Conservation (phyloP, 495 filamentous ascomycete genomes). For the Astrocystis sublimbata region DNA sequence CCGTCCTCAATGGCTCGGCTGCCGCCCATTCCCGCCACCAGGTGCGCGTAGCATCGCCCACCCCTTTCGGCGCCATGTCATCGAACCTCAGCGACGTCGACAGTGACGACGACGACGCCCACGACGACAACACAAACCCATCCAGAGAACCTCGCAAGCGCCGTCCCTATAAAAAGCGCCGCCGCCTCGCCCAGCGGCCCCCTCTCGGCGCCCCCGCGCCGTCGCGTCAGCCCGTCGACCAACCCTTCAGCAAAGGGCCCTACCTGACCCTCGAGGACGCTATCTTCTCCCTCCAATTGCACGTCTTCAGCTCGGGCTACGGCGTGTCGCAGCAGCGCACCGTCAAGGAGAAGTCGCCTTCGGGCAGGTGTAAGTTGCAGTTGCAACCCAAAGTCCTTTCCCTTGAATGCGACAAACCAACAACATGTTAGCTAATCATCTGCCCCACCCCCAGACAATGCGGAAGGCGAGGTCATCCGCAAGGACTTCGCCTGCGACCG, state of each 20-base stretch:
- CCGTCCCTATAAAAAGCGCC: too few relatives aligned
- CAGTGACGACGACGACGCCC: constrained; percentile 20
- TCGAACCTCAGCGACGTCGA: constrained; percentile 21
- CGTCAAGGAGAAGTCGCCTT: constrained; percentile 33
- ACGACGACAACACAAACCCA: too few relatives aligned
- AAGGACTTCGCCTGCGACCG: constrained; percentile 35
- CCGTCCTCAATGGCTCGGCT: constrained; percentile 1
- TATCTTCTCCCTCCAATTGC: constrained; percentile 29
- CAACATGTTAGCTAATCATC: too few relatives aligned
- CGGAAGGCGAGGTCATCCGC: constrained; percentile 28
- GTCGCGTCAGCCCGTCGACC: constrained; percentile 61
- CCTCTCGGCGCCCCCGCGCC: constrained; percentile 63
- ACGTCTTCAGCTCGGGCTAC: constrained; percentile 34
- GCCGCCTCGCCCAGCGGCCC: constrained; percentile 51
- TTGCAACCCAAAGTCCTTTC: too few relatives aligned
- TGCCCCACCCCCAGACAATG: constrained; percentile 15
- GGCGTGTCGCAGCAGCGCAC: constrained; percentile 36
- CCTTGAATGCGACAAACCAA: too few relatives aligned
- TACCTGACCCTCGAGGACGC: constrained; percentile 30
- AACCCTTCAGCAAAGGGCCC: constrained; percentile 72
- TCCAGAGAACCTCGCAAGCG: too few relatives aligned
- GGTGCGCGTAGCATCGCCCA: constrained; percentile 7
- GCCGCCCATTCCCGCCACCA: constrained; percentile 1
- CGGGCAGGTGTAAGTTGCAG: constrained; percentile 25
- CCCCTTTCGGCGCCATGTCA: background rate